Conservation (phyloP, 768 basidiomycete genomes). For the Lactifluus pinguis region DNA sequence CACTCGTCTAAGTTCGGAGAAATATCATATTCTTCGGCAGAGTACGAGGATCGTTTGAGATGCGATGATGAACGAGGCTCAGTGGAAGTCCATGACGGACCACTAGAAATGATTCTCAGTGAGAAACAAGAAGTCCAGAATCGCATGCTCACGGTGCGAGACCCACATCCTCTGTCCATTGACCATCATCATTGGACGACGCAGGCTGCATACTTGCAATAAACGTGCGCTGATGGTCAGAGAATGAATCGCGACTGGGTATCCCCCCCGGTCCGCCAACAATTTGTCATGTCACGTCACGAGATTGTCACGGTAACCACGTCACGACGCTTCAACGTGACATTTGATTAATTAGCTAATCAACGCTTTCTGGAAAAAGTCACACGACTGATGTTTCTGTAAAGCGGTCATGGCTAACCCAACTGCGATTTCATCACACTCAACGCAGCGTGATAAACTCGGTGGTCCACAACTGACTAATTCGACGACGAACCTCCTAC, state of each 20-base stretch:
- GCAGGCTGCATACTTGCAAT: neutral
- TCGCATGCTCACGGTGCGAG: neutral
- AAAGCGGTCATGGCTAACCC: neutral
- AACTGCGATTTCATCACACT: neutral
- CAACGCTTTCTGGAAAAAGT: too few species aligned
- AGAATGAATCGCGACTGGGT: neutral
- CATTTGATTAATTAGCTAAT: neutral
- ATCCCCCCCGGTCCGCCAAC: neutral
- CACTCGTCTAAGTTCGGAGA: slow-evolving; percentile 11
- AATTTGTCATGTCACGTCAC: too few species aligned
- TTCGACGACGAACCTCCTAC: slow-evolving; percentile 56
- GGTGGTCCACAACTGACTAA: neutral
- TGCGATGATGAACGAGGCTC: neutral
- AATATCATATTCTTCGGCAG: slow-evolving; percentile 17
- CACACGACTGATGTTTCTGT: too few species aligned
- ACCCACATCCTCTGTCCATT: neutral
- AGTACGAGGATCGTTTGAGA: neutral
- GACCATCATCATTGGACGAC: neutral
- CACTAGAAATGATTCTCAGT: neutral
- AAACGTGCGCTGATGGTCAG: neutral
- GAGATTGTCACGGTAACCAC: too few species aligned
- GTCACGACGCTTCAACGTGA: too few species aligned
- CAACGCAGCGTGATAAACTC: neutral
- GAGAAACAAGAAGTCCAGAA: neutral
- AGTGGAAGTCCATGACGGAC: neutral